Conservation (phyloP, 768 basidiomycete species). For the Leucosporidium yakuticum region DNA sequence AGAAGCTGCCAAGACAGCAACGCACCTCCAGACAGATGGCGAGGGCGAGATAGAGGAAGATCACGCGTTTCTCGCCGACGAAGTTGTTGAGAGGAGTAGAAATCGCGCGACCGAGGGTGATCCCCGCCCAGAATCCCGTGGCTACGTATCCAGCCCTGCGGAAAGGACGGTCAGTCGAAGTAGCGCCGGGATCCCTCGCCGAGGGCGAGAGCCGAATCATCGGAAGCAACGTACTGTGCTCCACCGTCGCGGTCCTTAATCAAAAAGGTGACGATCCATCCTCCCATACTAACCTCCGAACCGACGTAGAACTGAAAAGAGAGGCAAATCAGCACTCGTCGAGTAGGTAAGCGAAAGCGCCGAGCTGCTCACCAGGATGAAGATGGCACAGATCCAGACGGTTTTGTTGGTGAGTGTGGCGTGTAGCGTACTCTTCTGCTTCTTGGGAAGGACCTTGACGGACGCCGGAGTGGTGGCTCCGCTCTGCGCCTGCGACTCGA, state of each 20-base stretch:
- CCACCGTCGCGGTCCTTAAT: constrained; percentile 18
- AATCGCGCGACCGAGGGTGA: constrained; percentile 14
- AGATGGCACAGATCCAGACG: constrained; percentile 7
- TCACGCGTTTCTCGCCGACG: constrained; percentile 14
- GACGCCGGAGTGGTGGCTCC: background rate
- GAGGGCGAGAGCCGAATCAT: too few relatives aligned
- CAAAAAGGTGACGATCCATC: constrained; percentile 29
- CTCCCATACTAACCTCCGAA: constrained; percentile 26
- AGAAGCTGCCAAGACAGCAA: too few relatives aligned
- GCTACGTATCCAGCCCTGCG: background rate
- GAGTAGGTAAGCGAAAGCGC: too few relatives aligned
- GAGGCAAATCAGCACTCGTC: too few relatives aligned
- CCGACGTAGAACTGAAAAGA: constrained; percentile 10
- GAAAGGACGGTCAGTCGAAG: background rate
- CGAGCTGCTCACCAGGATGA: constrained; percentile 17
- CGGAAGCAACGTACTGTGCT: background rate
- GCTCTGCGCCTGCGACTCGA: background rate
- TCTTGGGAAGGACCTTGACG: background rate
- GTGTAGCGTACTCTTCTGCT: too few relatives aligned
- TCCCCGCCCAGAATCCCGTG: constrained; percentile 7
- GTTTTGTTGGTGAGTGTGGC: constrained; percentile 2
- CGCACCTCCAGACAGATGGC: background rate
- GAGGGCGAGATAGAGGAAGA: constrained; percentile 16
- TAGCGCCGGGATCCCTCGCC: too few relatives aligned
- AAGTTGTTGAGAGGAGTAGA: constrained; percentile 1